These are phyloP conservation scores for Ceratocystis lukuohia DNA, from an alignment of 2,329 filamentous ascomycete genomes.

Conservation along the genomic window DNA sequence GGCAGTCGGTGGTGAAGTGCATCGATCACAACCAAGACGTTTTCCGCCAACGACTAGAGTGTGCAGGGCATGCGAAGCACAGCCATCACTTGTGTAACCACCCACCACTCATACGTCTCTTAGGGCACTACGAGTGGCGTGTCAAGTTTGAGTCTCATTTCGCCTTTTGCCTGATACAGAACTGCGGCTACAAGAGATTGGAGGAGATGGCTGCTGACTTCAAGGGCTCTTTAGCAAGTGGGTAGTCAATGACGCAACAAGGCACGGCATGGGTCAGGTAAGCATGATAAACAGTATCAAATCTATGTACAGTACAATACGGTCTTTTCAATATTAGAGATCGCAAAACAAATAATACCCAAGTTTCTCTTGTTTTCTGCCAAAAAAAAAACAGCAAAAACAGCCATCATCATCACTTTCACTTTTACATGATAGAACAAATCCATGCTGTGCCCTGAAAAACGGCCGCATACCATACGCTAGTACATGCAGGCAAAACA, in stretches of 20 bases:
- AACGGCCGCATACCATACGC: neutral
- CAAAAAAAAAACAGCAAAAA: neutral
- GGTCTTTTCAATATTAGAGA: too few relatives aligned
- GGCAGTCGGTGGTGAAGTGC: neutral
- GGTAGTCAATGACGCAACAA: neutral
- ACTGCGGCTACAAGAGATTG: neutral
- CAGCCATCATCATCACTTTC: neutral
- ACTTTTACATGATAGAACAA: neutral
- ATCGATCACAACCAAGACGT: slow-evolving; percentile 1
- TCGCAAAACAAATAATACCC: neutral
- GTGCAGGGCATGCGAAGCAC: neutral
- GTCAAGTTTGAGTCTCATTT: slow-evolving; percentile 1
- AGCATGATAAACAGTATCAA: neutral
- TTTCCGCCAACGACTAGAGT: neutral
- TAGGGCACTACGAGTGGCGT: slow-evolving; percentile 1
- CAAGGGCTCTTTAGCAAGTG: neutral
- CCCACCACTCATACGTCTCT: neutral
- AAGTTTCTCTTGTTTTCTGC: too few relatives aligned
- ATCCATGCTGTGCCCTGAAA: neutral
- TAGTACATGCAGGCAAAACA: neutral
- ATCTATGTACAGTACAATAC: too few relatives aligned
- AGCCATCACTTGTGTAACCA: neutral
- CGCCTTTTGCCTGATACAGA: neutral
- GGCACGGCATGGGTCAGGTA: neutral
- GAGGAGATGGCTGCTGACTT: neutral